A percentile compares a stretch with the other conserved stretches of the same genome.
Evolutionary conservation across 345 rosid genomes (phyloP).

Genomic region (Turnera subulata): DNA sequence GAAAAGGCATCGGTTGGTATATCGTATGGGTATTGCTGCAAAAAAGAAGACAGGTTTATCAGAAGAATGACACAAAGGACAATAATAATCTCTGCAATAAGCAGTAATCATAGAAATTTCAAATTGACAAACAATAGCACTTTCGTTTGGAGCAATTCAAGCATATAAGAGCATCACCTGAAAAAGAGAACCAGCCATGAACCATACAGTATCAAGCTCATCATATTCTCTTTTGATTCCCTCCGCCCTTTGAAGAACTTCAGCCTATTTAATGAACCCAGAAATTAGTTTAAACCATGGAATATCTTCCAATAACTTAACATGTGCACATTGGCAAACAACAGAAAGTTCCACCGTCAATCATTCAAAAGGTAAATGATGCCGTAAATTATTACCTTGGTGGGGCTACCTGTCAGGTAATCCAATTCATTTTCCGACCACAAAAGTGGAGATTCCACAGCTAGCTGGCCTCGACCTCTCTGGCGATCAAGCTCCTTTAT

Average conservation of each 20-base stretch:
- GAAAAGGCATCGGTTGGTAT: constrained; percentile 95
- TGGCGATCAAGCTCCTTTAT: constrained; percentile 98
- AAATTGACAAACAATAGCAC: background rate
- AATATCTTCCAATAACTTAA: background rate
- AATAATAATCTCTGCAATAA: background rate
- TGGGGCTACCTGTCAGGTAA: constrained; percentile 87
- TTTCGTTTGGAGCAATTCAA: background rate
- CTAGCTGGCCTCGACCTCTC: constrained; percentile 88
- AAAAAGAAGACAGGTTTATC: constrained; percentile 19
- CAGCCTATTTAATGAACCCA: constrained; percentile 51
- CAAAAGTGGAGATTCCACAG: constrained; percentile 90
- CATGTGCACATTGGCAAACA: background rate
- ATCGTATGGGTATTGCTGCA: constrained; percentile 96
- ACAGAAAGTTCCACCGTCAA: background rate
- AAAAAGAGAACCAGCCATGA: constrained; percentile 98
- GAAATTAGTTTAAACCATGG: constrained; percentile 9
- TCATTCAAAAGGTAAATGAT: background rate
- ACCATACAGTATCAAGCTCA: constrained; percentile 98
- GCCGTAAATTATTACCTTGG: constrained; percentile 49
- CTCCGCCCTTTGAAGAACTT: constrained; percentile 79
- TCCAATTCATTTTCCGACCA: constrained; percentile 90
- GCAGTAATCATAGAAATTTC: background rate
- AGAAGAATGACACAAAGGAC: constrained; percentile 4
- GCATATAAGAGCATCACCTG: constrained; percentile 46
- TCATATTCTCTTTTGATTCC: constrained; percentile 89